Percentiles rank a stretch among this genome's conserved stretches.
These are phyloP conservation scores for Pseudophaeomoniella oleicola DNA, from an alignment of 2,329 filamentous ascomycete species.

Conservation along the genomic window DNA sequence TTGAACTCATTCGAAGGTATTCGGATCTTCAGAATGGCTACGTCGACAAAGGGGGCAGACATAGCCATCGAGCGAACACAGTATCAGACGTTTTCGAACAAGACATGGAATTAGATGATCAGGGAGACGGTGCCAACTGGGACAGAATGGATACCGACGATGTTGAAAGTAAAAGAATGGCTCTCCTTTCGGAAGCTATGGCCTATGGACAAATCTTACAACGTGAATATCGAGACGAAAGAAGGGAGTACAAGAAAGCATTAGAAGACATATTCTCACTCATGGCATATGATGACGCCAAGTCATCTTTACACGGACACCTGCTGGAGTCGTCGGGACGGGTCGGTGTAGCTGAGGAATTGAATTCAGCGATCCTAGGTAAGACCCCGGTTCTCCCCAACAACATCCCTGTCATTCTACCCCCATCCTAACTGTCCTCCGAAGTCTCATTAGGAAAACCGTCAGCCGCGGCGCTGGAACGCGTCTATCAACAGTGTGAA, in stretches of 20 bases:
- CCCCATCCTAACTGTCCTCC: background rate
- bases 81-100: slow-evolving; percentile 28
- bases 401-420: slow-evolving; percentile 3
- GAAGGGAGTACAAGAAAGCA: slow-evolving; percentile 54
- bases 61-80: slow-evolving; percentile 25
- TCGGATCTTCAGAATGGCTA: slow-evolving; percentile 46
- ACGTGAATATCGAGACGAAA: slow-evolving; percentile 60
- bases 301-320: slow-evolving; percentile 61
- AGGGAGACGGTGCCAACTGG: slow-evolving; percentile 20
- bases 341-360: slow-evolving; percentile 71
- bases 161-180: slow-evolving; percentile 18
- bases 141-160: slow-evolving; percentile 43
- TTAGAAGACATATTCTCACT: slow-evolving; percentile 78
- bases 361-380: slow-evolving; percentile 89
- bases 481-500: slow-evolving; percentile 71
- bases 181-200: slow-evolving; percentile 55
- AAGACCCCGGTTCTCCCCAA: slow-evolving; percentile 29
- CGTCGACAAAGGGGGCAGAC: slow-evolving; percentile 25
- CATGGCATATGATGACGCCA: slow-evolving; percentile 72
- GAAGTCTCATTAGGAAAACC: slow-evolving; percentile 82
- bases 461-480: slow-evolving; percentile 71
- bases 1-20: slow-evolving; percentile 77
- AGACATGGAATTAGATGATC: slow-evolving; percentile 45
- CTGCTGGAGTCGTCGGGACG: slow-evolving; percentile 64
- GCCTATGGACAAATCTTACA: slow-evolving; percentile 67